These are phyloP conservation scores for Penicillium sp. DNA, from an alignment of 2,329 filamentous ascomycete genomes.

Conservation along the genomic window DNA sequence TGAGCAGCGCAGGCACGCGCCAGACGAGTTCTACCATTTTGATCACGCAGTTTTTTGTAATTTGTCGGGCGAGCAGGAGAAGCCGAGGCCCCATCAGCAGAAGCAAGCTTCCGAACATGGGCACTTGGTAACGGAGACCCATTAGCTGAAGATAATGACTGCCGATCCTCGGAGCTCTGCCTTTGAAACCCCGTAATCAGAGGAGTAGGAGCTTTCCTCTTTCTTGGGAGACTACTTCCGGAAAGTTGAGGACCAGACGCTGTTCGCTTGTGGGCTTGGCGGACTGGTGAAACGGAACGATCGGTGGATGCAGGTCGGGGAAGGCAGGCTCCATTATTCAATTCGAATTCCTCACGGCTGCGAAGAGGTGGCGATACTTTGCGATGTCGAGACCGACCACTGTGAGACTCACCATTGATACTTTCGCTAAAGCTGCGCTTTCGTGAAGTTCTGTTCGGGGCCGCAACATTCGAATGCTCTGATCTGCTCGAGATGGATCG, in stretches of 20 bases:
- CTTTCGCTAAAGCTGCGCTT: slow-evolving; percentile 47
- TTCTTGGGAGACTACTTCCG: slow-evolving; percentile 28
- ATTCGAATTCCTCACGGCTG: slow-evolving; percentile 33
- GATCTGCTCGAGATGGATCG: slow-evolving; percentile 31
- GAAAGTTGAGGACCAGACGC: slow-evolving; percentile 39
- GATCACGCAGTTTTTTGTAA: slow-evolving; percentile 87
- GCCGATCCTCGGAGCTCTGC: slow-evolving; percentile 52
- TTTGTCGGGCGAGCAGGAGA: slow-evolving; percentile 68
- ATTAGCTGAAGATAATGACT: slow-evolving; percentile 50
- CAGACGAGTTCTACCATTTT: slow-evolving; percentile 87
- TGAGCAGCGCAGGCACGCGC: slow-evolving; percentile 89
- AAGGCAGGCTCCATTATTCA: slow-evolving; percentile 31
- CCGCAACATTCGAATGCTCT: slow-evolving; percentile 22
- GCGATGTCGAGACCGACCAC: slow-evolving; percentile 30
- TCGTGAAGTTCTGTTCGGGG: slow-evolving; percentile 29
- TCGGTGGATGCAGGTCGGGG: slow-evolving; percentile 37
- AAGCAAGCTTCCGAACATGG: slow-evolving; percentile 47
- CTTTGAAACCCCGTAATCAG: slow-evolving; percentile 46
- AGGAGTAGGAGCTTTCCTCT: slow-evolving; percentile 48
- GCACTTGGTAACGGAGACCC: slow-evolving; percentile 49
- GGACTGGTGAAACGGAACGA: slow-evolving; percentile 43
- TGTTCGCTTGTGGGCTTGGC: slow-evolving; percentile 43
- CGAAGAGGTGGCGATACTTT: slow-evolving; percentile 24
- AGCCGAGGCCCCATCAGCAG: slow-evolving; percentile 53
- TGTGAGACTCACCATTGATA: slow-evolving; percentile 36